Evolutionary conservation across 2,329 filamentous ascomycete species (phyloP).

Genomic region (Sclerotinia minor): DNA sequence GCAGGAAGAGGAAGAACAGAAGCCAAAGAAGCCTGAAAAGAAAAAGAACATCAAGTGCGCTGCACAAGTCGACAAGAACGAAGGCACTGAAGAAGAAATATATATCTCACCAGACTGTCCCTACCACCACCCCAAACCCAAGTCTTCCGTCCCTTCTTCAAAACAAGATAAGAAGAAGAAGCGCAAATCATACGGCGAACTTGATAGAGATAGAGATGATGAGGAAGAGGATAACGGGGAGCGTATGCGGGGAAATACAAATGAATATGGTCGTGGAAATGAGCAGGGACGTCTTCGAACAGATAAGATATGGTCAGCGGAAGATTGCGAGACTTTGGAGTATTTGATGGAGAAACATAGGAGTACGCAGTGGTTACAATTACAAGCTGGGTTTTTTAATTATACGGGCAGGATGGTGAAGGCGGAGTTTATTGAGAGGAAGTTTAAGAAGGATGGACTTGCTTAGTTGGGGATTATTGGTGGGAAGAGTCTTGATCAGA

Average conservation of each 20-base stretch:
- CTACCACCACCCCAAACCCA: constrained; percentile 5
- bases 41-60: neutral
- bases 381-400: constrained; percentile 41
- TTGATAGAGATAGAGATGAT: neutral
- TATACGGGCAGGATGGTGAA: constrained; percentile 40
- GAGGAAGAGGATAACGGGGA: neutral
- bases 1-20: neutral
- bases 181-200: constrained; percentile 13
- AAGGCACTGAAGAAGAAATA: constrained; percentile 6
- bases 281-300: constrained; percentile 27
- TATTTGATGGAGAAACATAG: constrained; percentile 34
- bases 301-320: constrained; percentile 35
- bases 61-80: constrained; percentile 2
- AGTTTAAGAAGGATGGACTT: constrained; percentile 37
- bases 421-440: constrained; percentile 38
- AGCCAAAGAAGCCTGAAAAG: neutral
- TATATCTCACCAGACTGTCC: constrained; percentile 16
- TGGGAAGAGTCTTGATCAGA: neutral
- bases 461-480: neutral
- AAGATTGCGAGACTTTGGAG: constrained; percentile 39
- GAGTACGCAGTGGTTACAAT: constrained; percentile 38
- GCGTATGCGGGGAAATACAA: neutral
- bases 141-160: neutral
- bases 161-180: constrained; percentile 12
- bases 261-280: neutral